These are phyloP conservation scores for Coelastrella sp. DNA, from an alignment of 139 green algal genomes.

Conservation along the genomic window DNA sequence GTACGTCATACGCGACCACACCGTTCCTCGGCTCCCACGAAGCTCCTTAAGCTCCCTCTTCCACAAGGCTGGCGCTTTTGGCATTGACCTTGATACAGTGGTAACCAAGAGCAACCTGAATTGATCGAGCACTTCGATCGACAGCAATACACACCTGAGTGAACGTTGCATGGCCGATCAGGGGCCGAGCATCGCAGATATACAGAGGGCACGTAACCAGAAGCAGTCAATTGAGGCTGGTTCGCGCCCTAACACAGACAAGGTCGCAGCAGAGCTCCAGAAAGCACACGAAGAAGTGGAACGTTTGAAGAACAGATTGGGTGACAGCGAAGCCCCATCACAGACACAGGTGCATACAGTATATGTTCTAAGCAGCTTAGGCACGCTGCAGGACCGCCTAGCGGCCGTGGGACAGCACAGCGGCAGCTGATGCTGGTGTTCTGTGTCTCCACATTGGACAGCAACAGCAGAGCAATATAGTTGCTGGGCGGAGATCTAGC, in stretches of 20 bases:
- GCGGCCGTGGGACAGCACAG: too few relatives aligned
- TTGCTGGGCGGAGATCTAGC: too few relatives aligned
- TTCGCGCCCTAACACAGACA: not conserved
- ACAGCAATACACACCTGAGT: not conserved
- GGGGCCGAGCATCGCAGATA: constrained; percentile 19
- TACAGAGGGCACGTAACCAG: constrained; percentile 18
- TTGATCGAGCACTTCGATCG: not conserved
- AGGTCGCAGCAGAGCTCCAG: constrained; percentile 4
- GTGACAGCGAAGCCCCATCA: not conserved
- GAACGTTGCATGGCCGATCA: constrained; percentile 1
- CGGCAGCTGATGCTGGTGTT: too few relatives aligned
- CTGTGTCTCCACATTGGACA: too few relatives aligned
- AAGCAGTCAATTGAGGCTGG: not conserved
- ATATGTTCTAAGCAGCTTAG: too few relatives aligned
- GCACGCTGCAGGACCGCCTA: too few relatives aligned
- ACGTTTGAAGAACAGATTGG: not conserved
- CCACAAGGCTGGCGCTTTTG: too few relatives aligned
- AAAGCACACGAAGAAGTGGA: constrained; percentile 14
- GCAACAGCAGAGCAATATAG: too few relatives aligned
- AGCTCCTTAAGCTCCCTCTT: not conserved
- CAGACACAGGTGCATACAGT: constrained; percentile 8
- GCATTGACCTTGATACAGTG: too few relatives aligned
- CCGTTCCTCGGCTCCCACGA: not conserved
- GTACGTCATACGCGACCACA: not conserved
- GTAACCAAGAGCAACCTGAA: too few relatives aligned